These are phyloP conservation scores for Anisodus acutangulus DNA, from an alignment of 257 asterid genomes.

Conservation along the genomic window DNA sequence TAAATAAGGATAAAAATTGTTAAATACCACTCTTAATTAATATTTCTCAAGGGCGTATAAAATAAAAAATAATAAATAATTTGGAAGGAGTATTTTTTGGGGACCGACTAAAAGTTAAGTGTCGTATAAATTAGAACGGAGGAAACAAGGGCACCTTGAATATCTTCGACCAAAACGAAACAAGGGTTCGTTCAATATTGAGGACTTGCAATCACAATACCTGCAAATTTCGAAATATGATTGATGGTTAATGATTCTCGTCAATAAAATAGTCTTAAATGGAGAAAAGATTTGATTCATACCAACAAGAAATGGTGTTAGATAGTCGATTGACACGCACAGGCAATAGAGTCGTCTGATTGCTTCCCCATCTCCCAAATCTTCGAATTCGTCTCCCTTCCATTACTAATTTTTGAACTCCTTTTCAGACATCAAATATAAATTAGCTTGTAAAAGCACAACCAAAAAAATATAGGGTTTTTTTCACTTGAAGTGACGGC, in stretches of 20 bases:
- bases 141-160: constrained; percentile 50
- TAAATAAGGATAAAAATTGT: too few species aligned
- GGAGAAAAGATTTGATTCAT: constrained; percentile 25
- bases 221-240: constrained; percentile 38
- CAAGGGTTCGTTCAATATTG: constrained; percentile 63
- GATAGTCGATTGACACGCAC: constrained; percentile 51
- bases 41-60: too few species aligned
- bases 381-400: constrained; percentile 62
- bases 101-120: too few species aligned
- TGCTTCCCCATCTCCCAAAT: constrained; percentile 45
- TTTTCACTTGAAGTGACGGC: too few species aligned
- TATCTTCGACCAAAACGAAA: constrained; percentile 72
- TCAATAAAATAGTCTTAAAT: constrained; percentile 3
- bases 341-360: constrained; percentile 60
- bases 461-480: too few species aligned
- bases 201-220: constrained; percentile 80
- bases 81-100: too few species aligned
- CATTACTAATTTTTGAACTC: constrained; percentile 32
- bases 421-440: background rate
- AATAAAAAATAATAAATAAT: too few species aligned
- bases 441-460: too few species aligned
- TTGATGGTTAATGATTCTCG: background rate
- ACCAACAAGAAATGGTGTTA: constrained; percentile 75
- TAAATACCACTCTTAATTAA: too few species aligned
- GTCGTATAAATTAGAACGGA: background rate